Evolutionary conservation across 345 rosid genomes (phyloP).

Genomic region (Pugionium dolabratum): DNA sequence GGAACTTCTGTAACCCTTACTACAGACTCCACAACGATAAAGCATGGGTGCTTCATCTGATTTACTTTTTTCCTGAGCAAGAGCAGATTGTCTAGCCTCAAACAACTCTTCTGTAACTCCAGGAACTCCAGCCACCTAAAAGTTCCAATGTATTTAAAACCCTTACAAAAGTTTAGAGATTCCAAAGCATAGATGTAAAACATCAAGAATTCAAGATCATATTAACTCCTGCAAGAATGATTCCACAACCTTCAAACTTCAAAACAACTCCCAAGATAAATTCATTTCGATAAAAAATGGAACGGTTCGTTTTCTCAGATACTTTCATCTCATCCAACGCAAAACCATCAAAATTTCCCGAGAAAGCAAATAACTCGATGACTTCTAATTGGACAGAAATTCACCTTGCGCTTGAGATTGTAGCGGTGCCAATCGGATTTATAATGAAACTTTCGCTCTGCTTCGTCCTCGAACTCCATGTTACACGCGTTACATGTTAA

Average conservation of each 20-base stretch:
- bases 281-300: background rate
- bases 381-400: background rate
- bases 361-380: background rate
- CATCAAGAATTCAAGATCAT: background rate
- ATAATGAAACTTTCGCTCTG: conserved; percentile 81
- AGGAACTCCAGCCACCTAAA: conserved; percentile 92
- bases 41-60: conserved; percentile 62
- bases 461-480: conserved; percentile 72
- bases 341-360: background rate
- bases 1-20: conserved; percentile 80
- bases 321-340: background rate
- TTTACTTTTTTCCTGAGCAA: conserved; percentile 64
- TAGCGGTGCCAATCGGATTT: conserved; percentile 99
- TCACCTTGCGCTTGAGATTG: conserved; percentile 96
- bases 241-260: background rate
- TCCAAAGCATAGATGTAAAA: background rate
- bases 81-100: conserved; percentile 70
- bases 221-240: background rate
- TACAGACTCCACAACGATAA: conserved; percentile 70
- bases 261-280: background rate
- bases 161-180: background rate
- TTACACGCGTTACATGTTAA: conserved; percentile 93
- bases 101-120: conserved; percentile 89
- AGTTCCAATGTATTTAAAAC: background rate
- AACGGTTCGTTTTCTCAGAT: background rate